Evolutionary conservation across 129 eudicot species (phyloP).

Genomic region (Flaveria robusta): DNA sequence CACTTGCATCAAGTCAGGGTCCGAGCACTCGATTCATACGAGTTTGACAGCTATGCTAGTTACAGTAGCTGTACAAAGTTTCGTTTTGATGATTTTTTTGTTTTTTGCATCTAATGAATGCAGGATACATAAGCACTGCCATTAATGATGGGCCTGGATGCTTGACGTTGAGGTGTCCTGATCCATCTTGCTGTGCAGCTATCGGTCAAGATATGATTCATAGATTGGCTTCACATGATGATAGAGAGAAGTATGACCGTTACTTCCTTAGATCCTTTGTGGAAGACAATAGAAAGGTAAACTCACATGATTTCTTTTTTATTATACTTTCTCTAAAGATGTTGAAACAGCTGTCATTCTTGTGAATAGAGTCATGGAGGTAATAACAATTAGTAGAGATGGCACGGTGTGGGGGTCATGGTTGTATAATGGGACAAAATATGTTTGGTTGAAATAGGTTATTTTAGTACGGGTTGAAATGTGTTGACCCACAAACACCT

Average conservation of each 20-base stretch:
- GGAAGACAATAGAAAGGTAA: slow-evolving; percentile 81
- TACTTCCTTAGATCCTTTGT: slow-evolving; percentile 78
- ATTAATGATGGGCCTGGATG: slow-evolving; percentile 97
- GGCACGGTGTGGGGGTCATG: slow-evolving; percentile 5
- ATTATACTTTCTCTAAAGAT: background rate
- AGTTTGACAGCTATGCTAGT: background rate
- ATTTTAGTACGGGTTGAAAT: background rate
- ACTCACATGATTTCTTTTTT: background rate
- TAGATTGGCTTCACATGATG: slow-evolving; percentile 54
- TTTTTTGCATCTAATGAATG: slow-evolving; percentile 17
- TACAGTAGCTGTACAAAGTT: slow-evolving; percentile 12
- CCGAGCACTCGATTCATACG: background rate
- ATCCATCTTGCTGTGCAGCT: slow-evolving; percentile 91
- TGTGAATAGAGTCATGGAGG: background rate
- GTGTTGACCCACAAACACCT: slow-evolving; percentile 4
- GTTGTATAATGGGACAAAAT: background rate
- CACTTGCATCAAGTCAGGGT: background rate
- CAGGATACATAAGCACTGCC: slow-evolving; percentile 80
- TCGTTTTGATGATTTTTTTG: background rate
- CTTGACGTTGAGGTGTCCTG: slow-evolving; percentile 92
- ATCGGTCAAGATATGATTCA: slow-evolving; percentile 89
- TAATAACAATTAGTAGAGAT: background rate
- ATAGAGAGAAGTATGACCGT: slow-evolving; percentile 65
- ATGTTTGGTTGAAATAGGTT: background rate
- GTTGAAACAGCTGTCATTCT: background rate